Evolutionary conservation across 495 filamentous ascomycete genomes (phyloP).

Genomic region (Cercophora newfieldiana): DNA sequence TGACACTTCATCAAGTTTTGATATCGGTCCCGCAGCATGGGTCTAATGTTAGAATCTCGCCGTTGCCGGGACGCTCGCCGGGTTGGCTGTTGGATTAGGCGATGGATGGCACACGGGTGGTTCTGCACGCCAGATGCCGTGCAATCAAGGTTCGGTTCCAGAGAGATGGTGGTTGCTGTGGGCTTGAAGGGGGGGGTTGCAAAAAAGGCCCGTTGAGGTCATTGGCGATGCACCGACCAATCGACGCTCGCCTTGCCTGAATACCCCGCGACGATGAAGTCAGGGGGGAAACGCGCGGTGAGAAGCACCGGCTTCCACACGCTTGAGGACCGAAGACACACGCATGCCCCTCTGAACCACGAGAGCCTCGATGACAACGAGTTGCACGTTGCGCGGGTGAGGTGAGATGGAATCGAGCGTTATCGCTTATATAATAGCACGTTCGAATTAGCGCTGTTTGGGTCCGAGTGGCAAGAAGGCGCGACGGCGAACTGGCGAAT

Average conservation of each 20-base stretch:
- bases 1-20: conserved; percentile 12
- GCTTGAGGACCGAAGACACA: too few species aligned
- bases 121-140: neutral
- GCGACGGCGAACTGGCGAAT: neutral
- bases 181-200: neutral
- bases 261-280: neutral
- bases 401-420: neutral
- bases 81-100: neutral
- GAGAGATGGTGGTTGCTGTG: neutral
- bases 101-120: neutral
- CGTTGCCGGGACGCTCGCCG: neutral
- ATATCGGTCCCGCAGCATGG: conserved; percentile 12
- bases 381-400: neutral
- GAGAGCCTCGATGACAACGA: neutral
- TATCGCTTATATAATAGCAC: neutral
- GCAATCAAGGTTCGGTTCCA: neutral
- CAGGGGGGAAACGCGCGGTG: neutral
- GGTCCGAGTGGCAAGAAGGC: neutral
- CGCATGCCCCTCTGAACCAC: too few species aligned
- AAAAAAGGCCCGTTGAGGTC: neutral
- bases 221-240: neutral
- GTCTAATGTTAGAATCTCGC: conserved; percentile 15
- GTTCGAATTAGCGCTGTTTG: neutral
- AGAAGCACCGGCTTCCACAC: neutral
- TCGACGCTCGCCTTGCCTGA: neutral